Percentiles rank a stretch among this genome's conserved stretches.
Conservation (phyloP, 2,329 filamentous ascomycete species). For the Epichloe uncinata region DNA sequence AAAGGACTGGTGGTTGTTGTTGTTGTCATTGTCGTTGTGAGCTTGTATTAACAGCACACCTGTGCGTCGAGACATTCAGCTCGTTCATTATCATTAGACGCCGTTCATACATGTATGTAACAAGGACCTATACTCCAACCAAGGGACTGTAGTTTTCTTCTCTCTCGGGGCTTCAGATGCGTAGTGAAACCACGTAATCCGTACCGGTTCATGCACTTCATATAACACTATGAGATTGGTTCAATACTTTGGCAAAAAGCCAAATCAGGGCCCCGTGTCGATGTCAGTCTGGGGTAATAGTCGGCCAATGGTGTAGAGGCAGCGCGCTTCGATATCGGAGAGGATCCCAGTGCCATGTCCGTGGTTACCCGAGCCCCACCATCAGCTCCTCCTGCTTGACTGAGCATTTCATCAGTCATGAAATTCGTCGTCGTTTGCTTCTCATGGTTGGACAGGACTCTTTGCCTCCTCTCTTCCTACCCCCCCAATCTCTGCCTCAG, state of each 20-base stretch:
- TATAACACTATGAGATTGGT: no score
- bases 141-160: not conserved
- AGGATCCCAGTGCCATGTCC: constrained; percentile 3
- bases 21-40: not conserved
- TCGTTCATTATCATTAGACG: not conserved
- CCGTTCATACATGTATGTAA: not conserved
- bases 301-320: no score
- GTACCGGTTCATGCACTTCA: no score
- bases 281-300: no score
- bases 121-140: not conserved
- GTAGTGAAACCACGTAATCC: not conserved
- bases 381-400: no score
- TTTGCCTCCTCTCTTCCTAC: constrained; percentile 4
- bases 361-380: constrained; percentile 15
- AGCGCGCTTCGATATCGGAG: constrained; percentile 12
- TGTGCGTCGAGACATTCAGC: not conserved
- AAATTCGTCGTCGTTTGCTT: constrained; percentile 6
- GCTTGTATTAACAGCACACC: not conserved
- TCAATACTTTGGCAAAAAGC: no score
- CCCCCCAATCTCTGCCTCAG: constrained; percentile 2
- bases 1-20: no score
- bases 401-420: no score
- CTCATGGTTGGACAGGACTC: not conserved
- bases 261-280: no score
- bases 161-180: not conserved